Conservation (phyloP, 2,329 filamentous ascomycete species). For the Didymella pomorum region DNA sequence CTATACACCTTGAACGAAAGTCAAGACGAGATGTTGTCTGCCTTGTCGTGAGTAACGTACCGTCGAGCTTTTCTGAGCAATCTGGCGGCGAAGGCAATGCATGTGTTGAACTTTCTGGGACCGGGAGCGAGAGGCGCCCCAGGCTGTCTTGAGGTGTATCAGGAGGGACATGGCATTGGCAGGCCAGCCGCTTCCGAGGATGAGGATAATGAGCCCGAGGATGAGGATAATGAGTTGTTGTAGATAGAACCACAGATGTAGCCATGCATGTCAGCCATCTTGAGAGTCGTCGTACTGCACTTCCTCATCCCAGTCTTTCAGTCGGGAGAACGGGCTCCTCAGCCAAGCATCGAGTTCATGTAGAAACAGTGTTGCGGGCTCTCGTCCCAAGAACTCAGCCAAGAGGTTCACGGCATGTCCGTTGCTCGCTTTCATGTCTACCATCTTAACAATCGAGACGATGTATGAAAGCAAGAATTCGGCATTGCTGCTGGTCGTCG, state of each 20-base stretch:
- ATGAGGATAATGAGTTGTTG: background rate
- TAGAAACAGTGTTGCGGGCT: constrained; percentile 76
- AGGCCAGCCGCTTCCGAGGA: background rate
- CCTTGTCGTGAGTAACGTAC: background rate
- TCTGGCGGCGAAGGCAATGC: background rate
- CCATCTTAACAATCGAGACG: constrained; percentile 80
- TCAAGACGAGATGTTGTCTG: background rate
- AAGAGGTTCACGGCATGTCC: constrained; percentile 83
- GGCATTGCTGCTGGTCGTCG: constrained; percentile 67
- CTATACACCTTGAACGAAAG: no score
- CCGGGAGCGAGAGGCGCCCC: background rate
- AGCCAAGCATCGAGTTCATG: constrained; percentile 87
- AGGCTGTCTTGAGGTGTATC: background rate
- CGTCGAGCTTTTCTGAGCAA: background rate
- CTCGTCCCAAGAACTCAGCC: constrained; percentile 77
- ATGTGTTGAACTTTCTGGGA: background rate
- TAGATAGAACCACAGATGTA: background rate
- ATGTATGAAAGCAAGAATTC: constrained; percentile 90
- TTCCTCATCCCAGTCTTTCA: constrained; percentile 80
- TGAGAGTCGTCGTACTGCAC: constrained; percentile 70
- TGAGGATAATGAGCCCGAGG: background rate
- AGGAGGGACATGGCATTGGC: background rate
- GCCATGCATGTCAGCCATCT: background rate
- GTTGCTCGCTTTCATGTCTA: constrained; percentile 79
- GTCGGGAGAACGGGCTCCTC: constrained; percentile 75